Evolutionary conservation across 1,284 basidiomycete species (phyloP).

Genomic region (Leccinum glutinopallens): DNA sequence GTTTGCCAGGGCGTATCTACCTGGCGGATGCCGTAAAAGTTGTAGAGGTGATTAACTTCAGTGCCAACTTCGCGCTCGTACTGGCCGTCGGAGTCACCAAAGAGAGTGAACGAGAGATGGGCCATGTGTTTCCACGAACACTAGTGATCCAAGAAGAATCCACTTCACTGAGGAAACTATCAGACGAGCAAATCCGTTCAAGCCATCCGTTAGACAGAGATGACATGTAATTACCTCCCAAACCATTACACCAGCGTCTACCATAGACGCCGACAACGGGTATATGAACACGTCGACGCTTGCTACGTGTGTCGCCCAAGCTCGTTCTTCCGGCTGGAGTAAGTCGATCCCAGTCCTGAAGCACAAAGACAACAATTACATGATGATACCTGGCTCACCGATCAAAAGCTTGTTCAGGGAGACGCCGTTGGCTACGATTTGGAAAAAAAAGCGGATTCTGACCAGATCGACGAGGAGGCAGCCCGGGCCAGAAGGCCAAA

Average conservation of each 20-base stretch:
- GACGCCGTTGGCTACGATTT: not conserved
- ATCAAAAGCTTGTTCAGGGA: not conserved
- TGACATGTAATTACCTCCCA: not conserved
- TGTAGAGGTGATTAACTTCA: not conserved
- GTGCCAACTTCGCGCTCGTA: not conserved
- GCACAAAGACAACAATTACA: no score
- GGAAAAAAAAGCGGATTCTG: not conserved
- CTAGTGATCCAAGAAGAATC: not conserved
- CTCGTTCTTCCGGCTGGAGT: no score
- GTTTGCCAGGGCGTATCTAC: no score
- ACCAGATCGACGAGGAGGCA: not conserved
- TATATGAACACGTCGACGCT: not conserved
- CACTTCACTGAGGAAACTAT: not conserved
- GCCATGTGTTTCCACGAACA: slow-evolving; percentile 2
- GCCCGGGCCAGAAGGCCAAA: not conserved
- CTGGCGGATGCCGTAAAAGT: not conserved
- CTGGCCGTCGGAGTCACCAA: not conserved
- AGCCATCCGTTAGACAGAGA: not conserved
- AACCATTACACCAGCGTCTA: not conserved
- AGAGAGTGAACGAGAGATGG: not conserved
- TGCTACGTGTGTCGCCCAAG: no score
- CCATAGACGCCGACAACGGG: no score
- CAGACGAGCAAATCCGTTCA: not conserved
- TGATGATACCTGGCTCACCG: not conserved
- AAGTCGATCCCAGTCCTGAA: no score